These are phyloP conservation scores for Candida xiaguanensis DNA, from an alignment of 805 yeast species.

Conservation along the genomic window DNA sequence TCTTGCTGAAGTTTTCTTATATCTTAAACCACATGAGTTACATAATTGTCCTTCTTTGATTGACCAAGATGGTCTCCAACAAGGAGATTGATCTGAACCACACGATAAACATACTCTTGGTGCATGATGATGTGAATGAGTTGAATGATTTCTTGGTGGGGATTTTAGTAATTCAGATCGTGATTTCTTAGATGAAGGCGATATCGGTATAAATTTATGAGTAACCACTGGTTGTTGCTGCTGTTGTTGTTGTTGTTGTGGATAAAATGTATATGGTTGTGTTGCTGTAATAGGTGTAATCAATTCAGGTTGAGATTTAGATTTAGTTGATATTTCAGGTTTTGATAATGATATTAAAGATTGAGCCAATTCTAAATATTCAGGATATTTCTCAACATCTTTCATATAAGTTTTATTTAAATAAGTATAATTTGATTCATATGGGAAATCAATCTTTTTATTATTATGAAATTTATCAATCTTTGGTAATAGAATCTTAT, in stretches of 20 bases:
- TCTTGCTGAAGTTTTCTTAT: constrained; percentile 90
- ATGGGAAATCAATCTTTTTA: constrained; percentile 47
- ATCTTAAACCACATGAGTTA: constrained; percentile 92
- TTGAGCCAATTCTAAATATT: constrained; percentile 45
- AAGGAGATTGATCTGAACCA: constrained; percentile 86
- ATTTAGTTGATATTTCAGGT: constrained; percentile 6
- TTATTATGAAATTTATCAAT: no score
- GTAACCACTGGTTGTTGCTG: constrained; percentile 9
- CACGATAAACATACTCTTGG: constrained; percentile 81
- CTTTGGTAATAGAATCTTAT: constrained; percentile 17
- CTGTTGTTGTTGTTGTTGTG: constrained; percentile 7
- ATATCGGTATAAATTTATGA: constrained; percentile 37
- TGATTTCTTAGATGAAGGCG: constrained; percentile 36
- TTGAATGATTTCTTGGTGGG: constrained; percentile 23
- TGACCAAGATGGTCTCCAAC: constrained; percentile 99
- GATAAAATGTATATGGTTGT: constrained; percentile 4
- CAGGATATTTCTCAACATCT: constrained; percentile 48
- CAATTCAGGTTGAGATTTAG: no score
- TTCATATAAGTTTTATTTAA: constrained; percentile 45
- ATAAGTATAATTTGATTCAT: constrained; percentile 50
- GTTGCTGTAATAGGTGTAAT: constrained; percentile 4
- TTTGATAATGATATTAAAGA: constrained; percentile 34
- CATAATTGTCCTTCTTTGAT: constrained; percentile 89
- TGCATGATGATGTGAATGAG: constrained; percentile 19
- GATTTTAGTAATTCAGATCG: constrained; percentile 29